A percentile compares a stretch with the other conserved stretches of the same genome.
phyloP scores from a whole-genome alignment of 2,329 filamentous ascomycete species.

The Claviceps sorghi region DNA sequence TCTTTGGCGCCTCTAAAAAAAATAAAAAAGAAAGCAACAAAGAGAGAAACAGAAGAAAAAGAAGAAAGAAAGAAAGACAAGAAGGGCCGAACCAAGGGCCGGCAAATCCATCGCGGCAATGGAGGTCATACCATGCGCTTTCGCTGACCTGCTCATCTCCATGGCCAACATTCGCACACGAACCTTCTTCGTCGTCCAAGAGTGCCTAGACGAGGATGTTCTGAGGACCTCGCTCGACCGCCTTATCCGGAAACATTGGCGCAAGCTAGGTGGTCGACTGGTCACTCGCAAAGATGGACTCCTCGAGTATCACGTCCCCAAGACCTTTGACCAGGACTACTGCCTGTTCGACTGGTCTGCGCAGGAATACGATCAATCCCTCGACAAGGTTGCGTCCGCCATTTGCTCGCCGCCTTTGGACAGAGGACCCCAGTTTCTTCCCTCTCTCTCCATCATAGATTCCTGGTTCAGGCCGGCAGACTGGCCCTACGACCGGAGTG shows the following conservation, averaged over 20 bases:
- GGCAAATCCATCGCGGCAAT: neutral
- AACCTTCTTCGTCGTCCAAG: constrained; percentile 4
- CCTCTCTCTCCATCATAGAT: neutral
- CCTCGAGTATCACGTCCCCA: constrained; percentile 3
- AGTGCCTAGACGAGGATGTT: neutral
- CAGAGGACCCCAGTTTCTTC: neutral
- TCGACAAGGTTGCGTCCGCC: neutral
- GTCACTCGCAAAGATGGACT: neutral
- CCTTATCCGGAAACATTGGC: constrained; percentile 3
- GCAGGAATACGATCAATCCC: neutral
- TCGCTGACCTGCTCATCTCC: neutral
- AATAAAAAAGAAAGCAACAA: no score
- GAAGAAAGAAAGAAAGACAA: no score
- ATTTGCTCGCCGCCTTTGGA: constrained; percentile 1
- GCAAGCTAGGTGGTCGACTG: constrained; percentile 2
- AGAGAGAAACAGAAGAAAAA: no score
- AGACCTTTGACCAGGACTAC: neutral
- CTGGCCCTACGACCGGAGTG: constrained; percentile 1
- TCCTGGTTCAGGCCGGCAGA: constrained; percentile 1
- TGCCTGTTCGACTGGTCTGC: constrained; percentile 2
- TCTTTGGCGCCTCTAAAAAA: no score
- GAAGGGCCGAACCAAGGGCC: no score
- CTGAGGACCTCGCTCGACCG: neutral
- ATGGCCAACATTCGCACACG: constrained; percentile 1
- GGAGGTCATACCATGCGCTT: constrained; percentile 1